Evolutionary conservation across 1,284 basidiomycete species (phyloP), one percentile per base, ranked within the genome.

Genomic region (Rhodofomes roseus): DNA sequence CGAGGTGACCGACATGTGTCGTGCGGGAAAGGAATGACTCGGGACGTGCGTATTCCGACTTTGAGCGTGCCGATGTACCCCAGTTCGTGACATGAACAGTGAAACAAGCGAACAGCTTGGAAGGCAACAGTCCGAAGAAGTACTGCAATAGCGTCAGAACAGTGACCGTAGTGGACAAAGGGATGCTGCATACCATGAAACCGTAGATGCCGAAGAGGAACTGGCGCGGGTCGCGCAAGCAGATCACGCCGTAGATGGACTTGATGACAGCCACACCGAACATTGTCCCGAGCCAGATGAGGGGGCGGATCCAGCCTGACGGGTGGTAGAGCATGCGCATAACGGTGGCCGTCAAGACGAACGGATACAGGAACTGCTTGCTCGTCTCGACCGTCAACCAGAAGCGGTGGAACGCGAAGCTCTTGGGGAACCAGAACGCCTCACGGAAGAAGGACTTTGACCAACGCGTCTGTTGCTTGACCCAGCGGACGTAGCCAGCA

Each of bases 381-480:
- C 60, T 68, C 20, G 65, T 66, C 61, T 68, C 66, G 18, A 68
- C 63, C 1, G 65, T 63, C 31, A 68, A 57, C 66, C 66, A 68
- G 44, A 65, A 63, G 20, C 58, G 37, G 27, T 65, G 59, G 59
- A 60, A 64, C 12, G 65, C 65, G 37, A 66, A 65, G 29, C 56
- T 57, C 55, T 62, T 65, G 2, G 66, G 64, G 59, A 66, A 66
- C 63, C 64, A 66, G 55, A 63, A 63, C 39, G 62, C 62, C 58
- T 68, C 66, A n/a, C 66, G 63, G 61, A 66, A 68, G 56, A 63
- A 65, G 2, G 58, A 60, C 58, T 66, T 65, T 9, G 66, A 68
- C 66, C 66, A 68, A 23, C 66, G 62, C 11, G 65, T 66, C 61
- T 68, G 66, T 59, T 68, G 66, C 60, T 68, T 68, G 57, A 68